These are phyloP conservation scores for Buxus sempervirens DNA, from an alignment of 164 flowering plant genomes.

Conservation along the genomic window DNA sequence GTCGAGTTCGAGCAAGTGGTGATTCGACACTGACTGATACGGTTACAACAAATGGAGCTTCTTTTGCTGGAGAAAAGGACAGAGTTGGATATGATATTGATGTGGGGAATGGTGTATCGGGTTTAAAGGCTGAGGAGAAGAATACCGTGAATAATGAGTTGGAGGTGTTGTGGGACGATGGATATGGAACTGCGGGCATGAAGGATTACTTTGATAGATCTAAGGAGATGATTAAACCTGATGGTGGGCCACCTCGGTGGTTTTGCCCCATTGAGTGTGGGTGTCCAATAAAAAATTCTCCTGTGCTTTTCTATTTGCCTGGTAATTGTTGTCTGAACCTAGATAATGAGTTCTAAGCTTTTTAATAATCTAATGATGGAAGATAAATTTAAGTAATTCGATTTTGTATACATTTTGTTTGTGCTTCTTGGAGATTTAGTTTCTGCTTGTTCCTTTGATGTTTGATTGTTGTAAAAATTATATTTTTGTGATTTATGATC, in stretches of 20 bases:
- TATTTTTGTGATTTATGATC: too few relatives aligned
- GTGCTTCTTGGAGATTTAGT: not conserved
- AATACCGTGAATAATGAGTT: conserved; percentile 17
- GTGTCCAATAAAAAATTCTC: conserved; percentile 50
- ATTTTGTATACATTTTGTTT: too few relatives aligned
- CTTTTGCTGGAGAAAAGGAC: conserved; percentile 24
- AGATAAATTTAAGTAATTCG: not conserved
- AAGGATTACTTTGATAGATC: conserved; percentile 62
- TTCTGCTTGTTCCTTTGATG: not conserved
- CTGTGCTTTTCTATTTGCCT: conserved; percentile 69
- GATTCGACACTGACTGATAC: conserved; percentile 29
- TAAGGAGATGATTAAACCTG: conserved; percentile 49
- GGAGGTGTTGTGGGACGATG: conserved; percentile 70
- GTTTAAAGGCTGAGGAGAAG: conserved; percentile 12
- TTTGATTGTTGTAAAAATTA: too few relatives aligned
- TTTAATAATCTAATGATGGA: not conserved
- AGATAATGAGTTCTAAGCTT: not conserved
- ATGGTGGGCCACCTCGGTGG: conserved; percentile 89
- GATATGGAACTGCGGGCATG: conserved; percentile 53
- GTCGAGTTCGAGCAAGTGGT: conserved; percentile 21
- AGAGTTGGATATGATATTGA: conserved; percentile 21
- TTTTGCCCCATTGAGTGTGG: conserved; percentile 70
- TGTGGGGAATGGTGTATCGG: conserved; percentile 33
- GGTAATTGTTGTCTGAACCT: conserved; percentile 34
- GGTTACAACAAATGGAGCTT: conserved; percentile 25